Conservation (phyloP, 805 yeast genomes). For the Kregervanrija pseudodelftensis region DNA sequence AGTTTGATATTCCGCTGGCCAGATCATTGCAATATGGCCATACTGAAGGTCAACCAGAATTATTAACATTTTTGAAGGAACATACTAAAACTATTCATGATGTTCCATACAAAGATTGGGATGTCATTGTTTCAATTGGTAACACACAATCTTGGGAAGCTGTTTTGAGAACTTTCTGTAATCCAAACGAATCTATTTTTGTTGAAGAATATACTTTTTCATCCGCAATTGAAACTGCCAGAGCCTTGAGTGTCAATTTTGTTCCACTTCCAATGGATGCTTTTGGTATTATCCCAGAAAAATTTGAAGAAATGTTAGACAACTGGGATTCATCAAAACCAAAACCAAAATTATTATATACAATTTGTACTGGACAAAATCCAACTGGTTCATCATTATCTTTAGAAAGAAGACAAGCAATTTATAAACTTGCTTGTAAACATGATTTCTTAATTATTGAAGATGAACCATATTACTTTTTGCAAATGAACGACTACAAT, state of each 20-base stretch:
- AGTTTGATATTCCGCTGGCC: conserved; percentile 63
- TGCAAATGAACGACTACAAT: conserved; percentile 83
- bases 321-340: conserved; percentile 51
- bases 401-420: conserved; percentile 64
- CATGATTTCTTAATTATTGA: conserved; percentile 84
- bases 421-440: conserved; percentile 74
- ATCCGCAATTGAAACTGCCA: conserved; percentile 64
- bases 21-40: conserved; percentile 89
- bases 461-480: conserved; percentile 96
- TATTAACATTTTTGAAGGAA: conserved; percentile 59
- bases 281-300: conserved; percentile 54
- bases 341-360: conserved; percentile 81
- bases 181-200: conserved; percentile 57
- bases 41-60: conserved; percentile 74
- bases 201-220: conserved; percentile 75
- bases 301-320: conserved; percentile 45
- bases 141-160: conserved; percentile 94
- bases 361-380: conserved; percentile 95
- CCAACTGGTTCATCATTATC: conserved; percentile 90
- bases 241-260: conserved; percentile 51
- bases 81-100: conserved; percentile 58
- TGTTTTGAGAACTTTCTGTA: conserved; percentile 51
- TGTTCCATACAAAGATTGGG: conserved; percentile 66
- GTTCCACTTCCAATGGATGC: conserved; percentile 66
- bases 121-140: conserved; percentile 63